Conservation (phyloP, 768 basidiomycete genomes). For the Porphyrellus cyaneotinctus region DNA sequence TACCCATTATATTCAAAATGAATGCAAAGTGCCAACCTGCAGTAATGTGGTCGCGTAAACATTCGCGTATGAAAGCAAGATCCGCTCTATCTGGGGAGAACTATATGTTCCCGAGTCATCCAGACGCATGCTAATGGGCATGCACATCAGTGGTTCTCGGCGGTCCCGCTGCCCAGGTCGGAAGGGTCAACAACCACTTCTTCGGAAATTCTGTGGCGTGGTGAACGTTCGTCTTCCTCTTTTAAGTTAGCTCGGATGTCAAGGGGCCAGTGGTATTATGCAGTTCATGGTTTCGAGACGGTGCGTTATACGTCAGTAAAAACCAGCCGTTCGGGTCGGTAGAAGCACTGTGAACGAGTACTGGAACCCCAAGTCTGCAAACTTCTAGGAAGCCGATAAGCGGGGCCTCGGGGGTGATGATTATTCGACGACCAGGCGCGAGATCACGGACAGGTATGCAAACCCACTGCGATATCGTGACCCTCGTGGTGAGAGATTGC, state of each 20-base stretch:
- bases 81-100: not conserved
- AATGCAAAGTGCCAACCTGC: too few relatives aligned
- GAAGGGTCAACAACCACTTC: not conserved
- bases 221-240: not conserved
- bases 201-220: not conserved
- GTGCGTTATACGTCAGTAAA: not conserved
- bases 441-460: too few relatives aligned
- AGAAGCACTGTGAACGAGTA: not conserved
- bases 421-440: too few relatives aligned
- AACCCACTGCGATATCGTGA: too few relatives aligned
- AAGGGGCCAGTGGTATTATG: not conserved
- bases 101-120: too few relatives aligned
- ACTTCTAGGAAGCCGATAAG: too few relatives aligned
- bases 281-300: not conserved
- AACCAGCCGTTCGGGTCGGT: not conserved
- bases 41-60: too few relatives aligned
- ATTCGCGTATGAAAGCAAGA: not conserved
- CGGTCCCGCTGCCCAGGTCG: not conserved
- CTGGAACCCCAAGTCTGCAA: too few relatives aligned
- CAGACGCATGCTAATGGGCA: not conserved
- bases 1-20: too few relatives aligned
- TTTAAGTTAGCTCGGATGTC: not conserved
- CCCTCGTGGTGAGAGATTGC: too few relatives aligned
- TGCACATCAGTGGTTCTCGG: not conserved
- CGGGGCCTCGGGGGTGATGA: too few relatives aligned